Percentiles rank a stretch among this genome's conserved stretches.
phyloP scores from a whole-genome alignment of 768 basidiomycete species.

The Solioccasus polychromus region DNA sequence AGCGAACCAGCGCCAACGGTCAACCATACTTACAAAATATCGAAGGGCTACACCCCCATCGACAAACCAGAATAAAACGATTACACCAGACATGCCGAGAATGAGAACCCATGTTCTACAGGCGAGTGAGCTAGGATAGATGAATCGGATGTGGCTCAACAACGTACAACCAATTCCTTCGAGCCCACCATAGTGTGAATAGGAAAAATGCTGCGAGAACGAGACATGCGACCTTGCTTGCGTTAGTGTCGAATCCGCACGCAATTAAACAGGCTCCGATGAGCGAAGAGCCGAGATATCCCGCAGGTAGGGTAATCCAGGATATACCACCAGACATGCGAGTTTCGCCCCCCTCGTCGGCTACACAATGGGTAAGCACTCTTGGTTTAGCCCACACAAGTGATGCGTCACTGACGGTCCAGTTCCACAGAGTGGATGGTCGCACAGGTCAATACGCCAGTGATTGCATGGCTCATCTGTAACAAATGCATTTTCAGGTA shows the following conservation, averaged over 20 bases:
- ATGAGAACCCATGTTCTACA: constrained; percentile 76
- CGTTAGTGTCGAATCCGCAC: constrained; percentile 86
- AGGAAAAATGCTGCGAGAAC: constrained; percentile 84
- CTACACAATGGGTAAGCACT: constrained; percentile 35
- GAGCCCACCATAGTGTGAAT: constrained; percentile 87
- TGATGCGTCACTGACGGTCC: constrained; percentile 59
- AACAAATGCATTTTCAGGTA: constrained; percentile 1
- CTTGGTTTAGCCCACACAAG: background rate
- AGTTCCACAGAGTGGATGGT: constrained; percentile 81
- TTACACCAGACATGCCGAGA: constrained; percentile 73
- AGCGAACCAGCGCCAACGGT: background rate
- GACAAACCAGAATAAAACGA: constrained; percentile 84
- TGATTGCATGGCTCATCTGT: constrained; percentile 84
- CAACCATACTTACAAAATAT: constrained; percentile 58
- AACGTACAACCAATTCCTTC: constrained; percentile 67
- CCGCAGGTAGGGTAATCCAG: constrained; percentile 81
- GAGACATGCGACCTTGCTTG: constrained; percentile 80
- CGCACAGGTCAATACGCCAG: constrained; percentile 83
- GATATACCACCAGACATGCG: constrained; percentile 83
- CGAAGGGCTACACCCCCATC: constrained; percentile 70
- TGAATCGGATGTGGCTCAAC: background rate
- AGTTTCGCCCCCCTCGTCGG: constrained; percentile 87
- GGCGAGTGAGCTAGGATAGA: background rate
- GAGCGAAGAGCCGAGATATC: constrained; percentile 81
- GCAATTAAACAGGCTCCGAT: constrained; percentile 87